Evolutionary conservation across 306 rosid species (phyloP).

Genomic region (Dryas drummondii): DNA sequence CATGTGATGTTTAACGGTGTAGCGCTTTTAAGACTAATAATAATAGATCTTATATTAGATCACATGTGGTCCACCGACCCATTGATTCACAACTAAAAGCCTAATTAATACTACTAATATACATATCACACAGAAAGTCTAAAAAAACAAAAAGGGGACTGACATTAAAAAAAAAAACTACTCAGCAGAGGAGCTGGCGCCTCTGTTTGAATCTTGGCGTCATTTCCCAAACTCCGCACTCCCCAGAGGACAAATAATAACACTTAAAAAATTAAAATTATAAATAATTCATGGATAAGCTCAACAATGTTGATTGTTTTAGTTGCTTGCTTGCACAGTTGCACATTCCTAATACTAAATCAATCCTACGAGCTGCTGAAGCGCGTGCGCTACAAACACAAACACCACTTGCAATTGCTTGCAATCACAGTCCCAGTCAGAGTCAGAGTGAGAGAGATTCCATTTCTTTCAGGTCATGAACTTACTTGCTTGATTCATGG

Average conservation of each 20-base stretch:
- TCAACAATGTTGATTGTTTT: conserved; percentile 12
- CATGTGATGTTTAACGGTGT: not conserved
- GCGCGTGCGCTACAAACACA: conserved; percentile 25
- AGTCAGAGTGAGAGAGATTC: no score
- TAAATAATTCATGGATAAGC: conserved; percentile 20
- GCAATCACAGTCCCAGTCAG: not conserved
- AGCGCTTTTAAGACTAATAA: not conserved
- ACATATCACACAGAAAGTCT: not conserved
- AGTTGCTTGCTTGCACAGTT: not conserved
- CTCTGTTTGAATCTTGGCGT: conserved; percentile 59
- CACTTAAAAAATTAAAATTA: not conserved
- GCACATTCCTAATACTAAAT: not conserved
- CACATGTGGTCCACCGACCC: conserved; percentile 28
- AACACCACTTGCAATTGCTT: not conserved
- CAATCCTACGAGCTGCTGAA: not conserved
- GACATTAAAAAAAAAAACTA: conserved; percentile 40
- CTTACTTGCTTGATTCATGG: no score
- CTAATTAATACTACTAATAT: conserved; percentile 14
- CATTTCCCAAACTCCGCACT: conserved; percentile 60
- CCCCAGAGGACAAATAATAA: conserved; percentile 24
- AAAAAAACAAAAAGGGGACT: conserved; percentile 13
- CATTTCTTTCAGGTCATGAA: no score
- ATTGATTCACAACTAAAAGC: not conserved
- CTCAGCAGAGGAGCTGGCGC: conserved; percentile 55
- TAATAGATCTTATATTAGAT: not conserved